Base-by-base conservation (phyloP, 768 basidiomycete genomes). In the Tylopilus sp. region DNA sequence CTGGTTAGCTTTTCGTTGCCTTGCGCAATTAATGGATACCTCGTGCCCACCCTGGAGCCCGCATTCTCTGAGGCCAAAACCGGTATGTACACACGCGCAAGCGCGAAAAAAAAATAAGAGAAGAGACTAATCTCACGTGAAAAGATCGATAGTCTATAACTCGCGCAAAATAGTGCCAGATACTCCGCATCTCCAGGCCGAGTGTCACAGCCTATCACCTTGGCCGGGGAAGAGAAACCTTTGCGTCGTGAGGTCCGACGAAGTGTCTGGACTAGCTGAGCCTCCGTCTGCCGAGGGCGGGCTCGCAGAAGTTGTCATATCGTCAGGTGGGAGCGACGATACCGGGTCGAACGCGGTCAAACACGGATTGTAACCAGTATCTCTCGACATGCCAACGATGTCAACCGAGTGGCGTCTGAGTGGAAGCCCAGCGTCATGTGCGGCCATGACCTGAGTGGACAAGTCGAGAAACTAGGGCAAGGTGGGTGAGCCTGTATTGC, bases 331-430 rank as follows among this genome's bases (percentile, higher is more conserved):
- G 33, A 59, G 17, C 13, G 64, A 54, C 41, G 52, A 52, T 10
- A 50, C 28, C 14, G 51, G 43, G 37, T 67, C 63, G 14, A 64
- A 67, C 7, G 56, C 25, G 33, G 48, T 48, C 40, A 63, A 34
- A 16, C 38, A 41, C 2, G 62, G 43, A 22, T 29, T 34, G 33
- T 60, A 60, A 1, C 42, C 55, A 34, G 42, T n/a, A 28, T 47
- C 42, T n/a, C 57, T 45, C 21, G 60, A 54, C 45, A 57, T 48
- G 19, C 57, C 59, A 6, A 51, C 55, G 5, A 62, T 7, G 45
- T 69, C 68, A 0, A 68, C 69, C 0, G 68, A 70, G 50, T 70
- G 68, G 14, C 70, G 68, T n/a, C 70, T 56, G 29, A 64, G 60
- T 9, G 68, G 70, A 34, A 64, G 59, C 6, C 57, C 58, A 2